These are phyloP conservation scores for Paxillus ammoniavirescens DNA, from an alignment of 768 basidiomycete genomes.

Conservation along the genomic window DNA sequence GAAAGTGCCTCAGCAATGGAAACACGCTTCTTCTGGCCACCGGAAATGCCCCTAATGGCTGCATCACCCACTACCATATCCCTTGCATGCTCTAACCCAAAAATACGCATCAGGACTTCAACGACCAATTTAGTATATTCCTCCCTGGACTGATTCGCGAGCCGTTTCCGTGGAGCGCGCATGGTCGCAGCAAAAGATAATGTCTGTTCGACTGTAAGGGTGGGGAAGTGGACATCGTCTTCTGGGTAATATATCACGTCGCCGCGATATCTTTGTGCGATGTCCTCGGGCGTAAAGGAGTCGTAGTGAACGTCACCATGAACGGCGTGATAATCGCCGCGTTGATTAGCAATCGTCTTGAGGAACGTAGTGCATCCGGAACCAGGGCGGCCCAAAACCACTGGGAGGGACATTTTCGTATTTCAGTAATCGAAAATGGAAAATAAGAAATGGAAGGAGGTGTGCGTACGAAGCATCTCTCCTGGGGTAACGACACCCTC, in stretches of 20 bases:
- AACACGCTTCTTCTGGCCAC: slow-evolving; percentile 81
- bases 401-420: slow-evolving; percentile 30
- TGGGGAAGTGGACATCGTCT: slow-evolving; percentile 50
- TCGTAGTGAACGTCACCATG: slow-evolving; percentile 43
- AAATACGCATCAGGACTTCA: slow-evolving; percentile 62
- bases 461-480: slow-evolving; percentile 69
- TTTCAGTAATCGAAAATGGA: neutral
- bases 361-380: slow-evolving; percentile 53
- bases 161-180: slow-evolving; percentile 39
- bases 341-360: slow-evolving; percentile 50
- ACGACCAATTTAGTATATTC: slow-evolving; percentile 27
- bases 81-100: slow-evolving; percentile 71
- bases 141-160: slow-evolving; percentile 18
- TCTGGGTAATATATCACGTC: slow-evolving; percentile 43
- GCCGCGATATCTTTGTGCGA: slow-evolving; percentile 46
- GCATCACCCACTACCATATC: slow-evolving; percentile 79
- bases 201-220: slow-evolving; percentile 47
- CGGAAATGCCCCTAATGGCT: slow-evolving; percentile 69
- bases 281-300: slow-evolving; percentile 43
- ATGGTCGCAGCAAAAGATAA: slow-evolving; percentile 53
- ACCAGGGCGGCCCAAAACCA: slow-evolving; percentile 83
- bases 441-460: slow-evolving; percentile 13
- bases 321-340: slow-evolving; percentile 39
- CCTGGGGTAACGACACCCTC: slow-evolving; percentile 66
- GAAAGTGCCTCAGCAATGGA: slow-evolving; percentile 74